phyloP scores from a whole-genome alignment of 108 stramenopile genomes.

The Stephanodiscus triporus region DNA sequence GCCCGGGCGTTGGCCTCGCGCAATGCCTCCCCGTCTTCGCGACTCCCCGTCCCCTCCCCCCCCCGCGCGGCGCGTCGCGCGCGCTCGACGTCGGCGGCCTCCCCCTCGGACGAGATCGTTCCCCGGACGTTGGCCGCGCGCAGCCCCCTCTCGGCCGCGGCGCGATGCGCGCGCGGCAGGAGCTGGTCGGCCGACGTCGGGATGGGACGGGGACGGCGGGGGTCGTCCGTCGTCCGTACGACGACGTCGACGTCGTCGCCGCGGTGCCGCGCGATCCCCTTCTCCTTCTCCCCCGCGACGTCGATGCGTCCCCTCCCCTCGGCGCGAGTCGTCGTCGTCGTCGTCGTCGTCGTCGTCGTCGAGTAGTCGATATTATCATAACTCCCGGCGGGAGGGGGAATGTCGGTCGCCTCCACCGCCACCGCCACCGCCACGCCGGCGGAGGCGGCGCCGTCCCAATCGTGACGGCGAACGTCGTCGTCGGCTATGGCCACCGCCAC shows the following conservation, averaged over 20 bases:
- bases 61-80: conserved; percentile 12
- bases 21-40: neutral
- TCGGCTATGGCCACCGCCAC: neutral
- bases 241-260: neutral
- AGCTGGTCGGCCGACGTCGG: neutral
- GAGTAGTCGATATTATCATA: neutral
- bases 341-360: neutral
- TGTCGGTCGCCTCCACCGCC: neutral
- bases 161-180: conserved; percentile 6
- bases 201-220: neutral
- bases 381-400: neutral
- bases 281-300: no score
- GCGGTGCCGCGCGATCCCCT: neutral
- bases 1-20: conserved; percentile 22
- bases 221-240: neutral
- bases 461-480: neutral
- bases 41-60: neutral
- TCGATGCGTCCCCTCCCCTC: no score
- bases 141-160: conserved; percentile 5
- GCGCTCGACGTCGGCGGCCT: conserved; percentile 14
- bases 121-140: conserved; percentile 33
- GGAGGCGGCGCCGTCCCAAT: neutral
- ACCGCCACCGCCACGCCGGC: neutral
- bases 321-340: neutral
- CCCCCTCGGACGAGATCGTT: conserved; percentile 30